Base-by-base conservation (phyloP, 495 filamentous ascomycete genomes). In the Penicillium turbatum region DNA sequence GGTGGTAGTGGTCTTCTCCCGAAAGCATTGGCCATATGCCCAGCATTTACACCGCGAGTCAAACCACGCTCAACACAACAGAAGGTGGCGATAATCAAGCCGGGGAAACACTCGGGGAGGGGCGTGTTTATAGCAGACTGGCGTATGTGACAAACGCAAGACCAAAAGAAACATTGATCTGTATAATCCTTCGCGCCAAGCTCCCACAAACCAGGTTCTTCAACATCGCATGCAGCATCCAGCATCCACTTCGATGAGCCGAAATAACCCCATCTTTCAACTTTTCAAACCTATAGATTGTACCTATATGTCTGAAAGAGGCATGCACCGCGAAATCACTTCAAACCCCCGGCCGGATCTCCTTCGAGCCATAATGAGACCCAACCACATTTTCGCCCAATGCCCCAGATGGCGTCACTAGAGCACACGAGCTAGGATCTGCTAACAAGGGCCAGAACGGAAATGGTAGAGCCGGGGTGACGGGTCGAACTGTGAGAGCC, bases 401-500 rank as follows among this genome's bases (percentile, higher is more conserved):
- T 36, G 24, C n/a, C 30, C 35, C 19, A 41, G 19, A 56, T 52
- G 56, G 57, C 60, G 56, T 54, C 37, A 59, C 46, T 53, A 50
- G 52, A 41, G 17, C 31, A 45, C 45, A 55, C 39, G 38, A 59
- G 51, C 61, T 51, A 24, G 44, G 51, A 65, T 65, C 59, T 59
- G 27, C 42, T 32, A 17, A 29, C 19, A 17, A 42, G 21, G 15
- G 40, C 43, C 13, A 48, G 40, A 19, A 31, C 40, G 27, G 10
- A 10, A 21, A 5, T 19, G 11, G 39, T 24, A 47, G 53, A 52
- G 59, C 62, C 51, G 43, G 59, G 62, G 54, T 59, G 59, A 65
- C 59, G 37, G 31, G 10, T 48, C 44, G 56, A 40, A 40, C 53
- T 40, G 34, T 59, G 59, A 29, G 19, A 41, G 38, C 29, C 30